These are phyloP conservation scores for Buddleja alternifolia DNA, from an alignment of 257 asterid genomes.

Conservation along the genomic window DNA sequence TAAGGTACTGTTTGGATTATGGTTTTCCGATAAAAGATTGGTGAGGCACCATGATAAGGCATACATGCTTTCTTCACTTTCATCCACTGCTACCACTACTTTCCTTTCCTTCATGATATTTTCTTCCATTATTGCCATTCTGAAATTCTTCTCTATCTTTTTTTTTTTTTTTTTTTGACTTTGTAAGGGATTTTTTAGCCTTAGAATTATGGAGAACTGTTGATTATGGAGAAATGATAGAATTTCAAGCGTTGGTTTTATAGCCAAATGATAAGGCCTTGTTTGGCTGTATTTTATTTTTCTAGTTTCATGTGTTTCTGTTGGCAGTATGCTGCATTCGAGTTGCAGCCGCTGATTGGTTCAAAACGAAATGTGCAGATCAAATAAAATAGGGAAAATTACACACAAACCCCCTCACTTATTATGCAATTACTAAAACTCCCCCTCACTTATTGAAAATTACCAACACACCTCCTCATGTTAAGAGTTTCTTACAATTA, in stretches of 20 bases:
- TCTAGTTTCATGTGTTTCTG: no score
- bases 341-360: no score
- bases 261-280: background rate
- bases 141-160: background rate
- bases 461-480: no score
- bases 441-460: no score
- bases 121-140: constrained; percentile 18
- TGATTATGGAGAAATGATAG: background rate
- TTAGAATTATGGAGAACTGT: background rate
- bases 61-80: constrained; percentile 70
- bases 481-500: no score
- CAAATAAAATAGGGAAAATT: no score
- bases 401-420: no score
- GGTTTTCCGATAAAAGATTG: constrained; percentile 39
- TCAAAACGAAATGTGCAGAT: no score
- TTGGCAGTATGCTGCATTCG: constrained; percentile 1
- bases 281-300: no score
- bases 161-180: background rate
- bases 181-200: background rate
- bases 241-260: constrained; percentile 12
- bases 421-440: no score
- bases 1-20: constrained; percentile 33
- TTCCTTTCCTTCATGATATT: constrained; percentile 31
- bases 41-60: constrained; percentile 69
- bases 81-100: constrained; percentile 69